Evolutionary conservation across 495 filamentous ascomycete species (phyloP), one percentile per base, ranked within the genome.

Genomic region (Hypoxylon perforatum): DNA sequence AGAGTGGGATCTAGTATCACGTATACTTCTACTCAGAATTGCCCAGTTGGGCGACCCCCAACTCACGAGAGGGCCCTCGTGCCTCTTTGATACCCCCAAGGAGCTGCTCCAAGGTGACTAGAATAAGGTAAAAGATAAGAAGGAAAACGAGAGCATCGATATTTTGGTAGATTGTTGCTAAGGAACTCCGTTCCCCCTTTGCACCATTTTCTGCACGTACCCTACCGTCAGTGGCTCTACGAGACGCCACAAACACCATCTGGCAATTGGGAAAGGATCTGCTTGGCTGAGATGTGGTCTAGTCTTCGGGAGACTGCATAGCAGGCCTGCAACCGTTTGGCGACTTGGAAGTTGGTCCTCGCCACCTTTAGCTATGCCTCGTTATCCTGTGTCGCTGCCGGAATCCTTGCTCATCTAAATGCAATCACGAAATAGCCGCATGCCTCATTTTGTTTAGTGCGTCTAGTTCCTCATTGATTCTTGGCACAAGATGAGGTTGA

Each of bases 161-260:
- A 48, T 35, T 54, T 56, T 65, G 50, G 65, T 57, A 69, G 41
- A 30, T 49, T 9, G 70, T 61, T 53, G 39, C 41, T 44, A 63
- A 72, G 59, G 70, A 71, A 73, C 56, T 56, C 54, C 63, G 67
- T 71, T 50, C 57, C 59, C 54, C 59, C 48, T 59, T 72, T 66
- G 70, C 57, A 73, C 57, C 66, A 60, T 61, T 57, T n/a, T 56
- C 53, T 74, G 72, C 70, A 73, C 44, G 44, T 73, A 75, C 60
- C 70, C 70, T 75, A 60, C 67, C 60, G 63, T 69, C 67, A 70
- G 56, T 70, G 63, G 61, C 58, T 73, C 70, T 73, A 73, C 67
- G 70, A 73, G 70, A 73, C 72, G 72, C 72, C 72, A 73, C 72
- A 70, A 68, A 69, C 67, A 73, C 69, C 50, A 60, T 62, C 67